phyloP scores from a whole-genome alignment of 805 yeast species.

The Yarrowia porcina region DNA sequence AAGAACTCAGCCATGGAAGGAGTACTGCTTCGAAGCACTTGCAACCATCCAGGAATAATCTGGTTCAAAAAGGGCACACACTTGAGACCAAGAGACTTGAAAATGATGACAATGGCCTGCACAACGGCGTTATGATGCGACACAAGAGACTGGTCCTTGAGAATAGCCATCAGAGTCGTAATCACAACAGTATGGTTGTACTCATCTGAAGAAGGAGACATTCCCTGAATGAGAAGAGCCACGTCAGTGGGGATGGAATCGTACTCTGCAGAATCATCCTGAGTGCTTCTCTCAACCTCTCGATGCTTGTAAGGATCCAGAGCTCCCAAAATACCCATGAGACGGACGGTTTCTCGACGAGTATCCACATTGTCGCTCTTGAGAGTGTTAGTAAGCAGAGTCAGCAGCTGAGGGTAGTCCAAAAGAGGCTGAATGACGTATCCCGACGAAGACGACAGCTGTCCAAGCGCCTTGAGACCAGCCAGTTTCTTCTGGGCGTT shows the following conservation, averaged over 20 bases:
- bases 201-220: conserved; percentile 86
- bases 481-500: conserved; percentile 89
- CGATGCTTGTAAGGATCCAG: conserved; percentile 94
- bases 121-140: conserved; percentile 87
- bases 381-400: conserved; percentile 74
- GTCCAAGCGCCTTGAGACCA: conserved; percentile 83
- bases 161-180: conserved; percentile 72
- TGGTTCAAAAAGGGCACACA: conserved; percentile 87
- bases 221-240: conserved; percentile 85
- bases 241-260: conserved; percentile 89
- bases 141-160: conserved; percentile 80
- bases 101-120: conserved; percentile 90
- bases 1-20: conserved; percentile 78
- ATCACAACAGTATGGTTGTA: conserved; percentile 95
- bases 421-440: conserved; percentile 90
- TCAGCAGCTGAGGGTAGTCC: conserved; percentile 86
- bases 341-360: conserved; percentile 81
- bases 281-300: conserved; percentile 74
- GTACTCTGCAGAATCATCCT: conserved; percentile 52
- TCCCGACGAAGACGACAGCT: conserved; percentile 84
- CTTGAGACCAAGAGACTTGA: conserved; percentile 80
- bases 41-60: conserved; percentile 81
- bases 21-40: conserved; percentile 72
- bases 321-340: conserved; percentile 93
- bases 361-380: conserved; percentile 75